Conservation (phyloP, 768 basidiomycete genomes). For the Mycena epipterygia region DNA sequence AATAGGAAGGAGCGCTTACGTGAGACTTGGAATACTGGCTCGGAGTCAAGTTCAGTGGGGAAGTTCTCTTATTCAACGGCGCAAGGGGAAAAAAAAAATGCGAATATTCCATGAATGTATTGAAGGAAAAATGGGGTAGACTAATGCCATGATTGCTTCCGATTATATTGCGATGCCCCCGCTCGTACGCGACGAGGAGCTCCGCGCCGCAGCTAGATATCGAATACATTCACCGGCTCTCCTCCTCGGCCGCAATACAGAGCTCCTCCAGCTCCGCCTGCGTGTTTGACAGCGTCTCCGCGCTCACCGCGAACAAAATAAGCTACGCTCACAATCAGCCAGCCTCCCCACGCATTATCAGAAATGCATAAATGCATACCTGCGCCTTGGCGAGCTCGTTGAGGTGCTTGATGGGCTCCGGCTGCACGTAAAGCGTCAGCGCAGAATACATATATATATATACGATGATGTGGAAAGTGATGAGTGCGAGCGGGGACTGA, state of each 20-base stretch:
- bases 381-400: slow-evolving; percentile 94
- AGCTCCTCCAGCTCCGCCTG: slow-evolving; percentile 96
- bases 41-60: too few species aligned
- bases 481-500: slow-evolving; percentile 51
- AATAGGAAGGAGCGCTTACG: too few species aligned
- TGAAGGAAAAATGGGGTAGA: too few species aligned
- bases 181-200: too few species aligned
- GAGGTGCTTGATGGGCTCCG: slow-evolving; percentile 94
- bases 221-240: not conserved
- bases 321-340: slow-evolving; percentile 54
- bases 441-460: too few species aligned
- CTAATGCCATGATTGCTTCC: too few species aligned
- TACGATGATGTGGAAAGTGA: slow-evolving; percentile 10
- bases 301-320: slow-evolving; percentile 78
- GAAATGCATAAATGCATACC: slow-evolving; percentile 49
- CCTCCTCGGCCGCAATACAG: slow-evolving; percentile 86
- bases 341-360: not conserved
- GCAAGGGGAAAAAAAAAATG: not conserved
- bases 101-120: too few species aligned
- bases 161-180: too few species aligned
- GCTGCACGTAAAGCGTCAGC: slow-evolving; percentile 61
- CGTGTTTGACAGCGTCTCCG: slow-evolving; percentile 82
- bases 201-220: not conserved
- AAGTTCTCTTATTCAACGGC: too few species aligned
- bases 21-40: too few species aligned